phyloP scores from a whole-genome alignment of 306 rosid genomes.

The Quercus rubra region DNA sequence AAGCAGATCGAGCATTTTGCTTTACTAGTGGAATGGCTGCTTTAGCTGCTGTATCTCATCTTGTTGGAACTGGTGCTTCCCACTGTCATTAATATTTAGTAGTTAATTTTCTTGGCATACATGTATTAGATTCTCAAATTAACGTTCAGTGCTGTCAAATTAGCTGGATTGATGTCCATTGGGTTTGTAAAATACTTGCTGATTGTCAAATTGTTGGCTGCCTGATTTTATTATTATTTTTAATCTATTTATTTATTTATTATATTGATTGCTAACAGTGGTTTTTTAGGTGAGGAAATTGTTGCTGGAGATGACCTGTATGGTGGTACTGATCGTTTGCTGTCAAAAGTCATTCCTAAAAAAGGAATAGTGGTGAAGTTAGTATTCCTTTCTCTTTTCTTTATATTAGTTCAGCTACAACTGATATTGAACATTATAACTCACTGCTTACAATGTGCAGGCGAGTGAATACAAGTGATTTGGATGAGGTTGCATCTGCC shows the following conservation, averaged over 20 bases:
- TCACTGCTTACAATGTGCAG: slow-evolving; percentile 39
- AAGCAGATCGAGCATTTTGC: slow-evolving; percentile 91
- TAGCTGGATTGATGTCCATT: not conserved
- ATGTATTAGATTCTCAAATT: not conserved
- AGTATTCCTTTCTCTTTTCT: slow-evolving; percentile 34
- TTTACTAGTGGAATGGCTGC: slow-evolving; percentile 99
- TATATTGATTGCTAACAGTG: slow-evolving; percentile 19
- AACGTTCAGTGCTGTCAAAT: not conserved
- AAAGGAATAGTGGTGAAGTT: slow-evolving; percentile 81
- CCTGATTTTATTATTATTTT: not conserved
- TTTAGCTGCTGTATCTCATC: slow-evolving; percentile 74
- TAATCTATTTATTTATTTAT: not conserved
- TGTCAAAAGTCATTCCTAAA: slow-evolving; percentile 75
- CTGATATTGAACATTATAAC: slow-evolving; percentile 19
- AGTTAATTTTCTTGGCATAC: not conserved
- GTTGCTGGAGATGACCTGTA: slow-evolving; percentile 86
- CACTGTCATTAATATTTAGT: slow-evolving; percentile 10
- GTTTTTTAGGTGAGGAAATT: slow-evolving; percentile 73
- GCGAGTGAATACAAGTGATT: slow-evolving; percentile 72
- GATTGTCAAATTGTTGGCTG: not conserved
- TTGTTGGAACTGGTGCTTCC: slow-evolving; percentile 65
- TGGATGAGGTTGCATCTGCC: slow-evolving; percentile 80
- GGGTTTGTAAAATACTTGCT: not conserved
- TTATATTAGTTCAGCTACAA: slow-evolving; percentile 12
- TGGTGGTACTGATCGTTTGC: slow-evolving; percentile 86